phyloP scores from a whole-genome alignment of 495 filamentous ascomycete species.

The Penicillium cinerascens region DNA sequence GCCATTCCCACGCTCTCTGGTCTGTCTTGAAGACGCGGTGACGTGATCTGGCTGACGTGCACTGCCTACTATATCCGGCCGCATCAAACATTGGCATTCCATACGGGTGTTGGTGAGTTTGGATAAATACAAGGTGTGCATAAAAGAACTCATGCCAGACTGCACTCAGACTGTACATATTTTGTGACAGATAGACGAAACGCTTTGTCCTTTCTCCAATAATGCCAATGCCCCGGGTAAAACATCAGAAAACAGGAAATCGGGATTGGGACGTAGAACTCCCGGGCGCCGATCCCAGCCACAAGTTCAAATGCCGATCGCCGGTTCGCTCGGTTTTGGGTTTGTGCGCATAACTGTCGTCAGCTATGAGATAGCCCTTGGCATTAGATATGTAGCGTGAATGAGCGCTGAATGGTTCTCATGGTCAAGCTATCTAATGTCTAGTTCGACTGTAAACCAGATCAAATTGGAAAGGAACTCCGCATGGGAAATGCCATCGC shows the following conservation, averaged over 20 bases:
- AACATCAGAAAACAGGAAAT: constrained; percentile 9
- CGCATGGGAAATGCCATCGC: background rate
- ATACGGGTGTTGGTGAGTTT: background rate
- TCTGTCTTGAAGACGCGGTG: background rate
- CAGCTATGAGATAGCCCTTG: background rate
- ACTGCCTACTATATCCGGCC: background rate
- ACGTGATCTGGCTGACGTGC: background rate
- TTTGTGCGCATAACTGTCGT: background rate
- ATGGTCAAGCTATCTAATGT: background rate
- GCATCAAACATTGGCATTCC: background rate
- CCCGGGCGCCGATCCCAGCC: constrained; percentile 17
- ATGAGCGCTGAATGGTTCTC: background rate
- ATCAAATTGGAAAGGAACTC: background rate
- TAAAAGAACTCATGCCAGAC: background rate
- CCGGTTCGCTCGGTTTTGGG: background rate
- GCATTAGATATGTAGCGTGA: too few relatives aligned
- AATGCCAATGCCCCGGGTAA: background rate
- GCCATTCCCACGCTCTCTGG: background rate
- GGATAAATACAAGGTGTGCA: background rate
- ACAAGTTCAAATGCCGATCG: constrained; percentile 4
- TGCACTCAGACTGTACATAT: background rate
- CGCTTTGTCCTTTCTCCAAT: background rate
- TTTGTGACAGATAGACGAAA: background rate
- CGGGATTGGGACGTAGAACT: constrained; percentile 1
- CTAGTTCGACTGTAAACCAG: background rate